Evolutionary conservation across 2,329 filamentous ascomycete genomes (phyloP).

Genomic region (Venturia effusa): DNA sequence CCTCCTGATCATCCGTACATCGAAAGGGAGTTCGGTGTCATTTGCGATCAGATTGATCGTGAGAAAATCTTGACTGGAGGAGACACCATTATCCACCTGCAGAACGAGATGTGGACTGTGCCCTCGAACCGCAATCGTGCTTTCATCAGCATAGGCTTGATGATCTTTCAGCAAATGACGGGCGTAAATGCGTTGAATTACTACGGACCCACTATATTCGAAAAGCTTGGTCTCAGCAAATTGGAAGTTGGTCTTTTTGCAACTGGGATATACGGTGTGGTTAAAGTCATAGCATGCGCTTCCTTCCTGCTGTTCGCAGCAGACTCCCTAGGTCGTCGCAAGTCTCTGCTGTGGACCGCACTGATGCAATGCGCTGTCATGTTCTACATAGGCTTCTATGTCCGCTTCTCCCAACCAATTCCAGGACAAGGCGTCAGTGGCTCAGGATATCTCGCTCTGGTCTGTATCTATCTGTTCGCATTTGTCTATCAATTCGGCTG

Average conservation of each 20-base stretch:
- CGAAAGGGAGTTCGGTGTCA: slow-evolving; percentile 25
- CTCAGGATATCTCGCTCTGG: slow-evolving; percentile 59
- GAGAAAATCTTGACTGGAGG: slow-evolving; percentile 49
- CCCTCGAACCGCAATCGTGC: slow-evolving; percentile 48
- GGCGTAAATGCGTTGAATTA: slow-evolving; percentile 46
- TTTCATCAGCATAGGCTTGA: slow-evolving; percentile 51
- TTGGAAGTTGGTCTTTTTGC: slow-evolving; percentile 54
- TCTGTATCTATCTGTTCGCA: slow-evolving; percentile 64
- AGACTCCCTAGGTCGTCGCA: slow-evolving; percentile 57
- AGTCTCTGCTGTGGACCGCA: slow-evolving; percentile 53
- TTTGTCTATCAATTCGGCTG: slow-evolving; percentile 54
- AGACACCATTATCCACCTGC: slow-evolving; percentile 30
- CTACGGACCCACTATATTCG: slow-evolving; percentile 61
- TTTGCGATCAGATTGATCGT: slow-evolving; percentile 31
- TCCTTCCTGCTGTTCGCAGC: slow-evolving; percentile 56
- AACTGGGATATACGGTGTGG: slow-evolving; percentile 62
- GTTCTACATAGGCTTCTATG: slow-evolving; percentile 63
- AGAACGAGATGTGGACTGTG: slow-evolving; percentile 34
- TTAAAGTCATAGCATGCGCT: slow-evolving; percentile 55
- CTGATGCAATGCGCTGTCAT: slow-evolving; percentile 51
- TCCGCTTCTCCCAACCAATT: slow-evolving; percentile 49
- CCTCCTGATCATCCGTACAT: slow-evolving; percentile 25
- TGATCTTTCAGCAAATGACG: slow-evolving; percentile 65
- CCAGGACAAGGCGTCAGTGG: slow-evolving; percentile 44
- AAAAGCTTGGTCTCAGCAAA: slow-evolving; percentile 48